A percentile compares a stretch with the other conserved stretches of the same genome.
Conservation (phyloP, 345 rosid species). For the Toxicodendron radicans region DNA sequence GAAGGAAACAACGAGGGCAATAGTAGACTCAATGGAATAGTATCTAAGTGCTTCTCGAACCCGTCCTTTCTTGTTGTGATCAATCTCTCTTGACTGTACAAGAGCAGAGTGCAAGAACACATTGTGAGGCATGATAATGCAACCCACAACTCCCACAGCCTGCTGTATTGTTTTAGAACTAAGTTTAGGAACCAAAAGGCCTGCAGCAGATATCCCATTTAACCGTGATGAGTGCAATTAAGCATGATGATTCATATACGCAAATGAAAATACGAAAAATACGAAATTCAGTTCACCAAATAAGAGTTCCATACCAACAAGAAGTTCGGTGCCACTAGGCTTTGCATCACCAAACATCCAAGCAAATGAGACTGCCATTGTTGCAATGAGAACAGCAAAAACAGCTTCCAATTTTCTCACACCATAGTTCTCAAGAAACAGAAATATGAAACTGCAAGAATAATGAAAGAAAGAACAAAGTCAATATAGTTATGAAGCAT, state of each 20-base stretch:
- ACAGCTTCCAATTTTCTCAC: conserved; percentile 91
- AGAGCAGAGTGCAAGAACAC: conserved; percentile 95
- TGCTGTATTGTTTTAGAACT: conserved; percentile 84
- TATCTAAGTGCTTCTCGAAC: conserved; percentile 89
- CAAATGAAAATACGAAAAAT: neutral
- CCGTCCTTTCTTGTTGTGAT: conserved; percentile 55
- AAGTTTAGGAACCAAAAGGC: conserved; percentile 75
- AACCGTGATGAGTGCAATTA: conserved; percentile 1
- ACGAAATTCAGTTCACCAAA: neutral
- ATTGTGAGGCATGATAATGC: conserved; percentile 95
- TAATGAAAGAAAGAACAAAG: conserved; percentile 10
- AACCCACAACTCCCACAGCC: conserved; percentile 95
- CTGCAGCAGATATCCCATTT: conserved; percentile 37
- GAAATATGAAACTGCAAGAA: conserved; percentile 74
- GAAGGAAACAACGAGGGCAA: conserved; percentile 74
- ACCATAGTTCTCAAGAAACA: conserved; percentile 91
- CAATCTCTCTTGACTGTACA: conserved; percentile 84
- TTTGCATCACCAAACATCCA: conserved; percentile 97
- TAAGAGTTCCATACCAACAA: conserved; percentile 51
- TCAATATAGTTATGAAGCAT: conserved; percentile 6
- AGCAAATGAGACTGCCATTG: conserved; percentile 83
- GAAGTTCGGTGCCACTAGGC: conserved; percentile 75
- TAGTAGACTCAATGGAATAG: conserved; percentile 77
- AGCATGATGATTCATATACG: neutral
- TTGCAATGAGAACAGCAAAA: conserved; percentile 78